Conservation (phyloP, 768 basidiomycete species). For the Albatrellus ellisii region DNA sequence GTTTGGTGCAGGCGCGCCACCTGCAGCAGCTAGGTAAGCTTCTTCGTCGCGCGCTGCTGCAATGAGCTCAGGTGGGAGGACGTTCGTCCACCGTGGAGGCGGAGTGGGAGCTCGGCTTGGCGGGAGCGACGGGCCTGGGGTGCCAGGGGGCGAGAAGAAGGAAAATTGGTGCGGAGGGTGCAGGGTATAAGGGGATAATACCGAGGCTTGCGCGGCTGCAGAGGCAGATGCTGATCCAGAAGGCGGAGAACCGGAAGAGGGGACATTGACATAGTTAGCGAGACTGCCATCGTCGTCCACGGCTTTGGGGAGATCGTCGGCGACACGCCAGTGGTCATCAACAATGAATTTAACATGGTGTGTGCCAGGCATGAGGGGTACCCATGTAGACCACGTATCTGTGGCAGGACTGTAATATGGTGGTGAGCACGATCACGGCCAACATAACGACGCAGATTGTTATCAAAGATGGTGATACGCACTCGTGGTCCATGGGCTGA, state of each 20-base stretch:
- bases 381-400: slow-evolving; percentile 25
- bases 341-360: slow-evolving; percentile 94
- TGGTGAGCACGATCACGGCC: too few relatives aligned
- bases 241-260: slow-evolving; percentile 19
- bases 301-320: slow-evolving; percentile 71
- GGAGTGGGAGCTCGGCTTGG: not conserved
- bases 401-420: slow-evolving; percentile 21
- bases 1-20: slow-evolving; percentile 42
- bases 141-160: slow-evolving; percentile 23
- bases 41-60: slow-evolving; percentile 82
- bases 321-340: slow-evolving; percentile 75
- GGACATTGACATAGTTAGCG: slow-evolving; percentile 84
- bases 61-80: slow-evolving; percentile 66
- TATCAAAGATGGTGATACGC: slow-evolving; percentile 19
- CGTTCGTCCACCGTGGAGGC: slow-evolving; percentile 51
- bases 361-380: slow-evolving; percentile 71
- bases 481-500: slow-evolving; percentile 52
- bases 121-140: not conserved
- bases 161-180: slow-evolving; percentile 17
- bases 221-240: slow-evolving; percentile 22
- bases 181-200: slow-evolving; percentile 2
- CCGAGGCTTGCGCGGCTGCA: slow-evolving; percentile 14
- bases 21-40: slow-evolving; percentile 34
- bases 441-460: too few relatives aligned
- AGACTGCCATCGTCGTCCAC: slow-evolving; percentile 91